Evolutionary conservation across 768 basidiomycete genomes (phyloP), one percentile per base, ranked within the genome.

Genomic region (Lactarius psammicola): DNA sequence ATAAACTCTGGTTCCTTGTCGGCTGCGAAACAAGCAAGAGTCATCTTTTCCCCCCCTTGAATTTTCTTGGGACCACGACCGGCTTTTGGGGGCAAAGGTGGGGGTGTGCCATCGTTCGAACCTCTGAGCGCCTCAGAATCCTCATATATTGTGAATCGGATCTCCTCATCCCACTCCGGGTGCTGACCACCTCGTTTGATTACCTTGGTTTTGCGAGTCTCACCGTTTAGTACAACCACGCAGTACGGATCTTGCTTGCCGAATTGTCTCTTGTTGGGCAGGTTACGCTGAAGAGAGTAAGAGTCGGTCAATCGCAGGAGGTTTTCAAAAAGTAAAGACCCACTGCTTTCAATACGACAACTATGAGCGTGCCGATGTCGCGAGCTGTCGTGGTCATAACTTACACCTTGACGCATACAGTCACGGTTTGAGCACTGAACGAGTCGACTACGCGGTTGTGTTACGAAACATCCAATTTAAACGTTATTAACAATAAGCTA

Each of bases 161-260:
- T 81, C 78, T 99, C 97, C 72, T 97, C 95, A 74, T 99, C 97
- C 95, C 97, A 99, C 78, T 94, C 94, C 6, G 97, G 97, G 76
- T 97, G 95, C 75, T 99, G 97, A 20, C 97, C 97, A 58, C 97
- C 97, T 34, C 94, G 89, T 75, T 92, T 95, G 75, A 98, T 89
- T n/a, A 94, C 87, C 75, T 90, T 93, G 5, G 96, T 98, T 59
- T 92, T 84, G 65, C 88, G 85, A 72, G 88, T 95, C 76, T 95
- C 89, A 58, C 87, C 87, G 73, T 92, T 89, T 60, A 95, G 79
- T 4, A 82, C 80, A 30, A 96, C 84, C 28, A 87, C 78, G 71
- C 94, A 97, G 76, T 96, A 99, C 0, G 97, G 97, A 75, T 98
- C 95, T 76, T 98, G 97, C 78, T 99, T 99, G 70, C 92, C 92